Percentiles rank a stretch among this genome's conserved stretches.
Evolutionary conservation across 2,329 filamentous ascomycete species (phyloP).

Genomic region (Alternaria sp.): DNA sequence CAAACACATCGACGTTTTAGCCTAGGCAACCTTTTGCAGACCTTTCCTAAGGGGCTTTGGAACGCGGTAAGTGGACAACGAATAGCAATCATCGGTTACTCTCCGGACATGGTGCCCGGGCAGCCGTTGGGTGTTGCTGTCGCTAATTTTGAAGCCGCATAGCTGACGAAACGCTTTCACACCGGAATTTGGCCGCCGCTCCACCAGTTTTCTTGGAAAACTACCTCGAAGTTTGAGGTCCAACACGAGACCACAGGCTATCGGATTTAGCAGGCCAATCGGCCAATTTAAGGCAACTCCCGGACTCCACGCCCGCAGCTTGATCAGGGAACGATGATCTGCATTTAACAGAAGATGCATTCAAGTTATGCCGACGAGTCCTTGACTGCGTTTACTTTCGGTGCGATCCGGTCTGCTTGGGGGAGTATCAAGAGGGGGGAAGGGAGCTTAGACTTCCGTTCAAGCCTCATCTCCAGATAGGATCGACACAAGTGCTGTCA

Average conservation of each 20-base stretch:
- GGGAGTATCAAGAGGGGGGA: neutral
- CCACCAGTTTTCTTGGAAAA: neutral
- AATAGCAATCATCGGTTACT: slow-evolving; percentile 2
- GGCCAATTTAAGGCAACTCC: neutral
- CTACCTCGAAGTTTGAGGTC: slow-evolving; percentile 3
- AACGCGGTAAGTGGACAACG: slow-evolving; percentile 3
- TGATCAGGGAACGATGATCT: neutral
- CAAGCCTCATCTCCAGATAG: neutral
- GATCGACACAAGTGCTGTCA: slow-evolving; percentile 10
- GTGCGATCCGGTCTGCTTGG: slow-evolving; percentile 2
- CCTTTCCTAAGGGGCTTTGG: slow-evolving; percentile 1
- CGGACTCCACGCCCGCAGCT: neutral
- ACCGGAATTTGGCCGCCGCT: neutral
- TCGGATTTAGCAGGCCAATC: slow-evolving; percentile 2
- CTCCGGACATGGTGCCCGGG: slow-evolving; percentile 3
- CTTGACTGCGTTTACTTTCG: neutral
- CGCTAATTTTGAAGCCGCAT: neutral
- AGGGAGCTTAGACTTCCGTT: slow-evolving; percentile 8
- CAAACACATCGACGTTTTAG: slow-evolving; percentile 7
- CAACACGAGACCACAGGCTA: neutral
- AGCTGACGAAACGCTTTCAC: slow-evolving; percentile 6
- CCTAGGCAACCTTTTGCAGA: slow-evolving; percentile 1
- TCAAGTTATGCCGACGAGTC: neutral
- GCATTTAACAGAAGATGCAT: neutral
- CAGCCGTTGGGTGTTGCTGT: slow-evolving; percentile 1